Evolutionary conservation across 2,329 filamentous ascomycete species (phyloP).

Genomic region (Trichoderma brevicompactum): DNA sequence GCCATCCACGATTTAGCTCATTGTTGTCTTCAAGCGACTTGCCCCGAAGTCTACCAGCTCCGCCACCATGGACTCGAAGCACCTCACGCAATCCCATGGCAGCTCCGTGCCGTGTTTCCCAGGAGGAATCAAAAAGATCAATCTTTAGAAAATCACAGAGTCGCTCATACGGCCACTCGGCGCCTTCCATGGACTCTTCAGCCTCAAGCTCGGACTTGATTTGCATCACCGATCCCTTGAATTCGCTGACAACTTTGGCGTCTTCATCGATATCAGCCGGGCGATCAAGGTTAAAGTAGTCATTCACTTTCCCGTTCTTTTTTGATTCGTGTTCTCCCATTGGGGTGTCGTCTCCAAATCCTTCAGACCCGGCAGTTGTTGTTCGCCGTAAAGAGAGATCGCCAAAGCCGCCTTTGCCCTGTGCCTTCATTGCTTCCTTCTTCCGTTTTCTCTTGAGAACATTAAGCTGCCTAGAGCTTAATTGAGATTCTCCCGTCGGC

Average conservation of each 20-base stretch:
- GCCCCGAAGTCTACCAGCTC: conserved; percentile 77
- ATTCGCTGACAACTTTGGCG: conserved; percentile 89
- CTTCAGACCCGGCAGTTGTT: conserved; percentile 65
- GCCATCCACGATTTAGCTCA: conserved; percentile 77
- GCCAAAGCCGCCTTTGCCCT: conserved; percentile 86
- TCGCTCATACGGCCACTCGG: conserved; percentile 92
- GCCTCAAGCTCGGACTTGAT: conserved; percentile 86
- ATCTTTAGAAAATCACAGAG: conserved; percentile 93
- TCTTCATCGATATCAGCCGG: conserved; percentile 81
- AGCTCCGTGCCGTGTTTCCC: conserved; percentile 95
- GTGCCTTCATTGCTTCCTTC: conserved; percentile 81
- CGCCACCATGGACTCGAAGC: conserved; percentile 85
- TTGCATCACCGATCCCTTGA: conserved; percentile 80
- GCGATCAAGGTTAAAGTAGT: conserved; percentile 91
- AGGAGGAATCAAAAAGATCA: conserved; percentile 89
- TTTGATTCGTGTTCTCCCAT: conserved; percentile 56
- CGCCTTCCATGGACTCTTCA: conserved; percentile 75
- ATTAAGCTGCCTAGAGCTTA: conserved; percentile 94
- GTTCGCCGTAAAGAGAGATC: conserved; percentile 75
- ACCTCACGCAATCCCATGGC: conserved; percentile 94
- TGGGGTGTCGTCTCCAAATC: conserved; percentile 63
- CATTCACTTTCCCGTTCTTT: conserved; percentile 68
- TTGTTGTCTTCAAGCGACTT: conserved; percentile 78
- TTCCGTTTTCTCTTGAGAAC: conserved; percentile 94
- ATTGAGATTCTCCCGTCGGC: conserved; percentile 65